These are phyloP conservation scores for Amoeboaphelidium protococcarum DNA, from an alignment of 371 early-diverging fungal genomes.

Conservation along the genomic window DNA sequence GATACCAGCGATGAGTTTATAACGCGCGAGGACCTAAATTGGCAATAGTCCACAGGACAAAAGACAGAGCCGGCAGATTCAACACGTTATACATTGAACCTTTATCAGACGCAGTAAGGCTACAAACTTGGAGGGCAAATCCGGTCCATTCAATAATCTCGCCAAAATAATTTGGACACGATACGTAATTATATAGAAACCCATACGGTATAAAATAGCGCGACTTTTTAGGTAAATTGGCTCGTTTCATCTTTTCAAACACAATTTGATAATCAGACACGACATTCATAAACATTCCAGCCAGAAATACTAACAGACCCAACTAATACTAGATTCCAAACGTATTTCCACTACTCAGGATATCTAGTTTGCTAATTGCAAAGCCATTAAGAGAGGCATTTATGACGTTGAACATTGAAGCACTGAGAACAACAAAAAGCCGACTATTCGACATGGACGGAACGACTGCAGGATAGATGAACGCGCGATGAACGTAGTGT, in stretches of 20 bases:
- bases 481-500: slow-evolving; percentile 27
- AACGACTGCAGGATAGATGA: slow-evolving; percentile 23
- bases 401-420: slow-evolving; percentile 19
- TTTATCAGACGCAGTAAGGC: no score
- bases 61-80: slow-evolving; percentile 21
- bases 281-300: slow-evolving; percentile 16
- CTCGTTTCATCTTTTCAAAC: slow-evolving; percentile 21
- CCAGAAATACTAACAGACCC: background rate
- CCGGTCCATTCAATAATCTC: slow-evolving; percentile 36
- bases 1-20: slow-evolving; percentile 29
- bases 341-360: slow-evolving; percentile 6
- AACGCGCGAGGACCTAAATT: slow-evolving; percentile 30
- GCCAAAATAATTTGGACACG: slow-evolving; percentile 32
- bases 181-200: slow-evolving; percentile 21
- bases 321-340: background rate
- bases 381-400: slow-evolving; percentile 37
- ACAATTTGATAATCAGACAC: slow-evolving; percentile 18
- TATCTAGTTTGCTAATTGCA: no score
- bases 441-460: slow-evolving; percentile 20
- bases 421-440: slow-evolving; percentile 8
- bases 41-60: slow-evolving; percentile 18
- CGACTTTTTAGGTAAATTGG: slow-evolving; percentile 1
- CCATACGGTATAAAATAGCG: slow-evolving; percentile 26
- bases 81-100: no score
- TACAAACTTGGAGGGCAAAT: slow-evolving; percentile 22